Percentiles rank a stretch among this genome's conserved stretches.
Conservation (phyloP, 345 rosid genomes). For the Populus ilicifolia region DNA sequence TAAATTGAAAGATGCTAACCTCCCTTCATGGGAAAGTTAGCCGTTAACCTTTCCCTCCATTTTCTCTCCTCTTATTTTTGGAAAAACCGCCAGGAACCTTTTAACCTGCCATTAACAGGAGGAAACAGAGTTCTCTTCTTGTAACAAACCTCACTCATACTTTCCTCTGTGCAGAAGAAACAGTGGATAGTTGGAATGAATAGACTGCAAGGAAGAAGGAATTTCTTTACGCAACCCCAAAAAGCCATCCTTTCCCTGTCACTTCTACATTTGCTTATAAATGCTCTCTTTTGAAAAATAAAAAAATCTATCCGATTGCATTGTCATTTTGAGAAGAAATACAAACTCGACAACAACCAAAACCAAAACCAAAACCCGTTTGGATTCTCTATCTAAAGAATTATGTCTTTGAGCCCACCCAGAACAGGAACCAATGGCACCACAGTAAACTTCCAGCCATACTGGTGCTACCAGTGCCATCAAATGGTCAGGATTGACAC, state of each 20-base stretch:
- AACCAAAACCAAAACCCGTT: not conserved
- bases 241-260: conserved; percentile 29
- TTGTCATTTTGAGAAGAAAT: not conserved
- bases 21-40: conserved; percentile 10
- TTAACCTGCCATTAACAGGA: no score
- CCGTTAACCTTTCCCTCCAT: conserved; percentile 5
- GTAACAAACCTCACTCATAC: conserved; percentile 21
- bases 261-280: not conserved
- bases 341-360: not conserved
- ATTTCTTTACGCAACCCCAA: conserved; percentile 20
- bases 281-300: not conserved
- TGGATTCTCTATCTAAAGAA: not conserved
- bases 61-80: not conserved
- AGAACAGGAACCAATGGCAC: conserved; percentile 10
- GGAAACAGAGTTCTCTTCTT: no score
- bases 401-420: conserved; percentile 49
- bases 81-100: no score
- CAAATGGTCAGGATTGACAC: conserved; percentile 50
- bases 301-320: not conserved
- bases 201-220: not conserved
- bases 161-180: conserved; percentile 25
- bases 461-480: conserved; percentile 83
- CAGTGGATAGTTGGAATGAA: not conserved
- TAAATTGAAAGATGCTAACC: not conserved
- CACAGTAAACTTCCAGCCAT: conserved; percentile 36